Percentiles rank a stretch among this genome's conserved stretches.
Evolutionary conservation across 257 asterid species (phyloP).

Genomic region (Lavandula angustifolia): DNA sequence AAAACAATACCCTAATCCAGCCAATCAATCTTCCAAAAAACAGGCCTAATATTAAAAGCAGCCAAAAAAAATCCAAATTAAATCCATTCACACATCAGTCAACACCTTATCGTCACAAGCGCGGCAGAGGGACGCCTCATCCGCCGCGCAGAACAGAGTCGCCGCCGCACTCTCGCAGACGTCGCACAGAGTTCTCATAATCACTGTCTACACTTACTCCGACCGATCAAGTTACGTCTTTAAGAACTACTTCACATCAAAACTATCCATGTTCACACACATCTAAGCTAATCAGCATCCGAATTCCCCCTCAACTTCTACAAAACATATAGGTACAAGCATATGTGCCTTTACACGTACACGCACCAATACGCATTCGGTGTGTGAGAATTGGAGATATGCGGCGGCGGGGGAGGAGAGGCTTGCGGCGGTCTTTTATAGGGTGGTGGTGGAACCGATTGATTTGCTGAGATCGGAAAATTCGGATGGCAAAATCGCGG

Average conservation of each 20-base stretch:
- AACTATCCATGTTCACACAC: neutral
- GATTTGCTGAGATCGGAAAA: constrained; percentile 32
- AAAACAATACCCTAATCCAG: constrained; percentile 8
- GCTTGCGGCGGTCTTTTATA: constrained; percentile 19
- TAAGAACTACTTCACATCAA: constrained; percentile 18
- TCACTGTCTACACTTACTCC: constrained; percentile 17
- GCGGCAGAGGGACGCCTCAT: constrained; percentile 90
- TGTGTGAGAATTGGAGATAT: constrained; percentile 19
- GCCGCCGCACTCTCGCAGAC: constrained; percentile 96
- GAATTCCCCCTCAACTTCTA: neutral
- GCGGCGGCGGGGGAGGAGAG: constrained; percentile 13
- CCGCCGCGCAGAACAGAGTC: constrained; percentile 88
- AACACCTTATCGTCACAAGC: constrained; percentile 85
- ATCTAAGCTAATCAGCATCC: neutral
- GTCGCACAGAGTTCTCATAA: constrained; percentile 91
- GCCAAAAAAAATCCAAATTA: constrained; percentile 1
- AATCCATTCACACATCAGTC: constrained; percentile 24
- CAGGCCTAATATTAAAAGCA: neutral
- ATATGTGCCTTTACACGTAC: constrained; percentile 12
- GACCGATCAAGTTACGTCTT: neutral
- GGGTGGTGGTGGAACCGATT: neutral
- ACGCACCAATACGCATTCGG: constrained; percentile 24
- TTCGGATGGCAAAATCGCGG: constrained; percentile 30
- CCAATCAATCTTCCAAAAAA: constrained; percentile 5
- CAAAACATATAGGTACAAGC: neutral